phyloP scores from a whole-genome alignment of 2,329 filamentous ascomycete genomes.

The Fusarium succisae region DNA sequence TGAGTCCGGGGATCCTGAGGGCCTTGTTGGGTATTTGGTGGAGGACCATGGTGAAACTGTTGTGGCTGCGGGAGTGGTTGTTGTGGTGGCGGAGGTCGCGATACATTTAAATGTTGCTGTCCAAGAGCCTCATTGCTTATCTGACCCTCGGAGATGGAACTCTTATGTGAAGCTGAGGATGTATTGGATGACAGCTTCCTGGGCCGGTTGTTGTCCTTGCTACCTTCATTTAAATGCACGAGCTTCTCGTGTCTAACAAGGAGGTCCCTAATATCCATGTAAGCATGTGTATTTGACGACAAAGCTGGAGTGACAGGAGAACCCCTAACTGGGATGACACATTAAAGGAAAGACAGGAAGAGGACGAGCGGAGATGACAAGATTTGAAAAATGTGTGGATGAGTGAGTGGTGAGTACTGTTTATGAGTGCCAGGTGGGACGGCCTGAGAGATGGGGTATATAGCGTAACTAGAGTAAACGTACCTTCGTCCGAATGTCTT shows the following conservation, averaged over 20 bases:
- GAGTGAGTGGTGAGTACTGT: constrained; percentile 27
- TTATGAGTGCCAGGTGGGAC: constrained; percentile 29
- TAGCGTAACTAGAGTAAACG: constrained; percentile 48
- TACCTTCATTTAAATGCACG: constrained; percentile 69
- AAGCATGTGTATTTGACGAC: constrained; percentile 48
- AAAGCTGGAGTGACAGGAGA: not conserved
- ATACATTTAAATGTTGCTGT: constrained; percentile 48
- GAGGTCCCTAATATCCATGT: constrained; percentile 72
- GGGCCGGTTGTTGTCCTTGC: constrained; percentile 61
- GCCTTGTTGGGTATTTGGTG: constrained; percentile 49
- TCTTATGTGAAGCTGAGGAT: constrained; percentile 53
- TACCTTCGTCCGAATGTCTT: constrained; percentile 71
- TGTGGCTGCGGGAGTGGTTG: constrained; percentile 40
- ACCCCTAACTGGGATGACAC: not conserved
- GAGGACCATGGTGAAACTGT: constrained; percentile 53
- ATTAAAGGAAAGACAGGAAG: not conserved
- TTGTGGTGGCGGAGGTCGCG: constrained; percentile 42
- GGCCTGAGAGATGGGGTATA: constrained; percentile 30
- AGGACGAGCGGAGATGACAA: not conserved
- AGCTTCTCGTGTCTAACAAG: constrained; percentile 72
- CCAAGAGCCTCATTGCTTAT: constrained; percentile 58
- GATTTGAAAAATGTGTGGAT: constrained; percentile 15
- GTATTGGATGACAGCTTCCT: constrained; percentile 62
- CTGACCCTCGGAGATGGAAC: constrained; percentile 59
- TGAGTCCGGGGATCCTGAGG: constrained; percentile 59